These are phyloP conservation scores for Zhuliangozyma blackwelliae DNA, from an alignment of 1,139 yeast genomes.

Conservation along the genomic window DNA sequence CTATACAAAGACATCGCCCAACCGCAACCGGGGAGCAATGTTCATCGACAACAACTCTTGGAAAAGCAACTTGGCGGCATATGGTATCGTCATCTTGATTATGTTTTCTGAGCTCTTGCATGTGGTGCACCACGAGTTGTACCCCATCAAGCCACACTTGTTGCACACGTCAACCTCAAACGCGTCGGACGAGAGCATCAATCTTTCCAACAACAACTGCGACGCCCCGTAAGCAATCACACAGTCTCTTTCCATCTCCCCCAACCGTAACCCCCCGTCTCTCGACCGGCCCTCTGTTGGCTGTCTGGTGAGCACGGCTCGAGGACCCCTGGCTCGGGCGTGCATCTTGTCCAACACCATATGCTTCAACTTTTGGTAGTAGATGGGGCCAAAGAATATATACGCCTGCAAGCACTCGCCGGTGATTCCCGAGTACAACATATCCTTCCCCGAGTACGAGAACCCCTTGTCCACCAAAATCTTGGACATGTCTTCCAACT, in stretches of 20 bases:
- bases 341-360: conserved; percentile 99
- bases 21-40: conserved; percentile 89
- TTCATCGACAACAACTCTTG: conserved; percentile 96
- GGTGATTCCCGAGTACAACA: conserved; percentile 96
- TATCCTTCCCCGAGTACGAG: conserved; percentile 93
- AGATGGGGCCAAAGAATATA: conserved; percentile 96
- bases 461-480: conserved; percentile 88
- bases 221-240: conserved; percentile 99
- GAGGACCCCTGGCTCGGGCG: conserved; percentile 98
- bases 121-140: conserved; percentile 94
- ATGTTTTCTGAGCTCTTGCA: conserved; percentile 87
- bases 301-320: conserved; percentile 96
- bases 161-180: conserved; percentile 96
- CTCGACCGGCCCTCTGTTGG: conserved; percentile 99
- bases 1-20: conserved; percentile 69
- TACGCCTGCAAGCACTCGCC: conserved; percentile 98
- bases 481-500: conserved; percentile 92
- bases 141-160: conserved; percentile 96
- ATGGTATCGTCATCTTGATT: conserved; percentile 94
- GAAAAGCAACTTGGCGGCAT: conserved; percentile 93
- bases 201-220: conserved; percentile 84
- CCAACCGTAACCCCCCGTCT: conserved; percentile 98
- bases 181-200: conserved; percentile 96
- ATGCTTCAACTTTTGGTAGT: conserved; percentile 96
- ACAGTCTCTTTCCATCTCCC: conserved; percentile 99